A percentile compares a stretch with the other conserved stretches of the same genome.
These are phyloP conservation scores for Blastocystis sp. DNA, from an alignment of 352 stramenopile genomes.

Conservation along the genomic window DNA sequence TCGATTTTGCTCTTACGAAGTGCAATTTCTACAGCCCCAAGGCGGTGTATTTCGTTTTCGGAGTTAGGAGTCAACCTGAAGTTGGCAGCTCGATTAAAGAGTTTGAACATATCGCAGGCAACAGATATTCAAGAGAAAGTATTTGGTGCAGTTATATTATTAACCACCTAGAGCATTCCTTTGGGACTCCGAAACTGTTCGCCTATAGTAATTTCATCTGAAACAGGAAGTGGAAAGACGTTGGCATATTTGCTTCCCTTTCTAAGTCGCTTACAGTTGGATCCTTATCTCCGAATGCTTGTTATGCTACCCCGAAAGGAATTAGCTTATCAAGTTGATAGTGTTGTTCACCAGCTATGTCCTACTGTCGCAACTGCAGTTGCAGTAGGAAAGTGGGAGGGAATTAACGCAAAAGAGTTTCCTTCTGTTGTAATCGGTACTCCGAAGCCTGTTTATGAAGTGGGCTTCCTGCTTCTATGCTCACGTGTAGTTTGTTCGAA, in stretches of 20 bases:
- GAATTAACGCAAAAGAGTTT: not conserved
- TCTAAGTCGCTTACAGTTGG: not conserved
- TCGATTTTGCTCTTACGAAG: not conserved
- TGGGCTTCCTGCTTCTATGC: not conserved
- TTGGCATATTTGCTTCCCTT: conserved; percentile 38
- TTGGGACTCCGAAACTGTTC: not conserved
- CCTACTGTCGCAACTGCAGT: not conserved
- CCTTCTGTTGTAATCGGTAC: conserved; percentile 26
- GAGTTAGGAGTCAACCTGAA: not conserved
- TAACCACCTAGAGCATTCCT: not conserved
- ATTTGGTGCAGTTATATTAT: not conserved
- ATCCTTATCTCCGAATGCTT: conserved; percentile 4
- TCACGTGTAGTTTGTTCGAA: not conserved
- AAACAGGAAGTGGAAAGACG: conserved; percentile 48
- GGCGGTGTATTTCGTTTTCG: not conserved
- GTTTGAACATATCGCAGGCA: not conserved
- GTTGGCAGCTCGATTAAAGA: not conserved
- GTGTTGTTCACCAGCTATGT: not conserved
- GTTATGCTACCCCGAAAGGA: conserved; percentile 24
- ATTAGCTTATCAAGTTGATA: conserved; percentile 22
- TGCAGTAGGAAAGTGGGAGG: not conserved
- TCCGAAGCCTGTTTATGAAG: not conserved
- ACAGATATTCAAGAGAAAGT: conserved; percentile 41
- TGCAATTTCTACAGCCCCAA: not conserved
- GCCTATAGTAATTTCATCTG: conserved; percentile 9